A percentile compares a stretch with the other conserved stretches of the same genome.
phyloP scores from a whole-genome alignment of 345 rosid species.

The Aegle marmelos region DNA sequence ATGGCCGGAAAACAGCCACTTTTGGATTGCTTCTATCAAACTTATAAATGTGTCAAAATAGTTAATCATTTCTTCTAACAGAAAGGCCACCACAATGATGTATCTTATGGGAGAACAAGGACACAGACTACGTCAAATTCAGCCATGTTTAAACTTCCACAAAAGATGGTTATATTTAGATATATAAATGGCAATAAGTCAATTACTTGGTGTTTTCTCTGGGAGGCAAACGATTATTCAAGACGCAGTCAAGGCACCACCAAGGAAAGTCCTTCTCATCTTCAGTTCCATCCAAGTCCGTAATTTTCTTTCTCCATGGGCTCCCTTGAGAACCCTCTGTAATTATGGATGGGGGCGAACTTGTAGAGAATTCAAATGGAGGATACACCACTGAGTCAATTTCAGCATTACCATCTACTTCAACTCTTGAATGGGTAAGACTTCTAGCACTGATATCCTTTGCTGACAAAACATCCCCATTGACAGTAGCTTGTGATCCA shows the following conservation, averaged over 20 bases:
- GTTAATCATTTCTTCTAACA: neutral
- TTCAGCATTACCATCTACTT: conserved; percentile 65
- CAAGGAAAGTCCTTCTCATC: conserved; percentile 93
- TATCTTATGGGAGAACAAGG: neutral
- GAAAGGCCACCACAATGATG: neutral
- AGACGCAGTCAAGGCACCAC: conserved; percentile 93
- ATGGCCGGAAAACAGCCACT: neutral
- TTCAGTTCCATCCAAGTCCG: conserved; percentile 85
- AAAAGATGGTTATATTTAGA: neutral
- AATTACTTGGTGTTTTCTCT: conserved; percentile 89
- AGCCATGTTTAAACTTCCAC: neutral
- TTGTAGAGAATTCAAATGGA: conserved; percentile 82
- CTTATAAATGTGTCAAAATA: neutral
- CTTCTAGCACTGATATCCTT: conserved; percentile 63
- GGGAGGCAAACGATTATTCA: conserved; percentile 87
- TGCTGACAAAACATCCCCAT: conserved; percentile 66
- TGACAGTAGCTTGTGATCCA: conserved; percentile 61
- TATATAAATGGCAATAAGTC: conserved; percentile 9
- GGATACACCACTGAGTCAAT: conserved; percentile 85
- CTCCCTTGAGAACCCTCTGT: conserved; percentile 99
- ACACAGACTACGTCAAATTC: neutral
- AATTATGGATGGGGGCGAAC: conserved; percentile 84
- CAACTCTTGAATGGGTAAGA: conserved; percentile 56
- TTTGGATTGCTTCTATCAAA: neutral
- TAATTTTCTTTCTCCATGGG: conserved; percentile 94